Evolutionary conservation across 1,139 yeast species (phyloP), one percentile per base, ranked within the genome.

Genomic region (Sugiyamaella grinbergsii): DNA sequence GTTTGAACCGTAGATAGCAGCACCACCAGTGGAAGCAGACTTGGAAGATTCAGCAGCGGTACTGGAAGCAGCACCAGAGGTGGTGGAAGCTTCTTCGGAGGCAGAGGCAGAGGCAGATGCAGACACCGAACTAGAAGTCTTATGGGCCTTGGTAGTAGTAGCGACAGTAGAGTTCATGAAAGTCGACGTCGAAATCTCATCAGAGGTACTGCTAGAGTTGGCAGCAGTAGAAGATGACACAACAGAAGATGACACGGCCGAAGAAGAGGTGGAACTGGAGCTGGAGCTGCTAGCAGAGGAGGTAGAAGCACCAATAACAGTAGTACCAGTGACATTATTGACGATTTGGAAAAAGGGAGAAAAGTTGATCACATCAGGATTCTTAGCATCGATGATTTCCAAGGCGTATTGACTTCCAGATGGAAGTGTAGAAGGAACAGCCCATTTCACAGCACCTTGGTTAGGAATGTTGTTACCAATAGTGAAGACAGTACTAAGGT

Each of bases 391-490:
- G 36, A 57, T 56, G 48, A 69, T 68, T 58, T 62, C 67, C 38
- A 71, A 56, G 40, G 71, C 68, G 59, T 71, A 71, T 54, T 62
- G 57, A 34, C 44, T 31, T 34, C 72, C 73, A 45, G 65, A 51
- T 33, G 52, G 49, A 38, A 70, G 45, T 36, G 60, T 54, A 41
- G 48, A 49, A 44, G 74, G 74, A 40, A 71, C 61, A 42, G 56
- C 53, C 74, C 74, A 71, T 52, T 62, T 58, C 43, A 69, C 73
- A 41, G 69, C 65, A 51, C 74, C 74, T 47, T 63, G 62, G 66
- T 71, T 71, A 48, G 60, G 51, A 43, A 69, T 55, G 50, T 59
- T 53, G 49, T 60, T 54, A 53, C 69, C 67, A 57, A 71, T 67
- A 50, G 70, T 66, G 50, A 69, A 57, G 13, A 67, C 72, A 20